Base-by-base conservation (phyloP, 73 alveolate species). In the Paraurostyla sp. region DNA sequence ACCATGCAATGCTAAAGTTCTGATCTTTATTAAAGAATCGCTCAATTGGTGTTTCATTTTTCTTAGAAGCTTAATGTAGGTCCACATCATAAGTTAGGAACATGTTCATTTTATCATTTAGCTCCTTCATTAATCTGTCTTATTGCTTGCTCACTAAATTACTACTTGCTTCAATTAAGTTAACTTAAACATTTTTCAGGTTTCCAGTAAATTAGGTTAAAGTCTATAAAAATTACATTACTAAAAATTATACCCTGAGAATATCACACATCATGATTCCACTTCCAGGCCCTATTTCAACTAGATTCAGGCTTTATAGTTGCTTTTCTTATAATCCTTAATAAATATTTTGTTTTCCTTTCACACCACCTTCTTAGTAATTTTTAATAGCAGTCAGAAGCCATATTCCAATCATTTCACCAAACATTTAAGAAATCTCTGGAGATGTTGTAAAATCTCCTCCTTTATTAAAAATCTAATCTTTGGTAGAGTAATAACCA, bases 371-470 rank as follows among this genome's bases (percentile, higher is more conserved):
- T 63, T 88, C 92, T 90, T 30, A 22, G 80, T 69, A 90, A 46
- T 83, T 93, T 51, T 60, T 63, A 52, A 38, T 36, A 49, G 71
- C 92, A 23, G 83, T 89, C 76, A 93, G 56, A 20, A 92, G 32
- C 98, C 98, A 95, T 15, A 95, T 62, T 9, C 94, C 98, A 38
- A 92, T 45, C 92, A 94, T 93, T 76, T 96, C 99, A n/a, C 98
- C 98, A 88, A 94, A 96, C 95, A 96, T 87, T 57, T 96, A 89
- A 4, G 96, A 84, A 0, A 96, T 96, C 63, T 96, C 99, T 13
- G 97, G 98, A 38, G 98, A 94, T 0, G 99, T 96, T 6, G 95
- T 95, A 82, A 96, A 96, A 75, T 96, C 99, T 23, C 99, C 99
- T 18, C 92, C 93, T 80, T 93, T 92, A 49, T 94, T 96, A 83